Evolutionary conservation across 2,329 filamentous ascomycete species (phyloP).

Genomic region (Lecanoromycetidae sp.): DNA sequence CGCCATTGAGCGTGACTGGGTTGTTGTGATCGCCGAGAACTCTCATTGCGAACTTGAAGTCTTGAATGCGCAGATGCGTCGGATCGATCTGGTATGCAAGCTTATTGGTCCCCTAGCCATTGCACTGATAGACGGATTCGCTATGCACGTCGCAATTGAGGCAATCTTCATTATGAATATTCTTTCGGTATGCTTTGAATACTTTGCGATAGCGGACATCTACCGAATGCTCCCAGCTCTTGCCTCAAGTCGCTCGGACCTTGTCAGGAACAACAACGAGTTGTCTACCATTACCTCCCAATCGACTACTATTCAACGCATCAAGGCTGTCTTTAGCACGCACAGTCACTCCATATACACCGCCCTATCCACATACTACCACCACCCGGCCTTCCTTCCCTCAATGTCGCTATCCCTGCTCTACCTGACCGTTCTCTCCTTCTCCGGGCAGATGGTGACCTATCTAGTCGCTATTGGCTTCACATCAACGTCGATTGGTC

Average conservation of each 20-base stretch:
- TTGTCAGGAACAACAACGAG: background rate
- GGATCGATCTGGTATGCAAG: constrained; percentile 48
- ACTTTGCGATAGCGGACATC: constrained; percentile 30
- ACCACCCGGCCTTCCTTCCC: constrained; percentile 28
- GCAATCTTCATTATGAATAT: constrained; percentile 33
- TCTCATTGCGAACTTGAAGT: background rate
- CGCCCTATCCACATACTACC: constrained; percentile 24
- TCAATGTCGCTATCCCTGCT: constrained; percentile 40
- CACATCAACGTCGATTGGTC: constrained; percentile 34
- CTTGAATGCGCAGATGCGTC: constrained; percentile 33
- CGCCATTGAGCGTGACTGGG: constrained; percentile 39
- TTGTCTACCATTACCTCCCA: background rate
- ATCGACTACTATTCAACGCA: background rate
- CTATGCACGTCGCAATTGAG: constrained; percentile 35
- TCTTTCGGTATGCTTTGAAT: constrained; percentile 29
- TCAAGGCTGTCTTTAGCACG: background rate
- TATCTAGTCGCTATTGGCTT: constrained; percentile 39
- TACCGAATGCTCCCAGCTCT: constrained; percentile 10
- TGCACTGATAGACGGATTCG: constrained; percentile 12
- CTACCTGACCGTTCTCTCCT: constrained; percentile 45
- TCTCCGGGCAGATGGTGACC: constrained; percentile 44
- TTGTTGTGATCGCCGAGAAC: constrained; percentile 8
- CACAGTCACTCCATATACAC: background rate
- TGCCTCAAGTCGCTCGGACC: background rate
- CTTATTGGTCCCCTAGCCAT: constrained; percentile 42